Conservation (phyloP, 768 basidiomycete genomes). For the Kwoniella sp. region DNA sequence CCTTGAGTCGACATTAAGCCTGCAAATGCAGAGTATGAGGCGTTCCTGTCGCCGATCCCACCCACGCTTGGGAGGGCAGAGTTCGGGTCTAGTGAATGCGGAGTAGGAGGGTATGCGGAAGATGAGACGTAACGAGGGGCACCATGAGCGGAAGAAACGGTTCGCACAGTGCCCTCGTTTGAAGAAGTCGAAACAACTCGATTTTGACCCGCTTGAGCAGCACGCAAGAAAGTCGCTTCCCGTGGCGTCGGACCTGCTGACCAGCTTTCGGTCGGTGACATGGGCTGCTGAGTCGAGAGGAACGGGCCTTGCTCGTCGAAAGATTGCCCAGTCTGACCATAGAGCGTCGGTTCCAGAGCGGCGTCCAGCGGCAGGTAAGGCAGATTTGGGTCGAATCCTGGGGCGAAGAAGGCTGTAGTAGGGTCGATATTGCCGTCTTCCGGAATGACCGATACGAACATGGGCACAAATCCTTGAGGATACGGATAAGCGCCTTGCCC, state of each 20-base stretch:
- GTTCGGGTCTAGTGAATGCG: slow-evolving; percentile 8
- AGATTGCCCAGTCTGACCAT: not conserved
- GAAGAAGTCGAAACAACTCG: slow-evolving; percentile 17
- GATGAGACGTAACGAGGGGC: slow-evolving; percentile 32
- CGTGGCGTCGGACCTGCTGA: slow-evolving; percentile 24
- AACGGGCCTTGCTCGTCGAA: slow-evolving; percentile 26
- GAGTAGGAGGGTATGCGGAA: slow-evolving; percentile 28
- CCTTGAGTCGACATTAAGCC: slow-evolving; percentile 13
- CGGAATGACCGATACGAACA: slow-evolving; percentile 18
- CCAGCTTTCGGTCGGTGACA: slow-evolving; percentile 28
- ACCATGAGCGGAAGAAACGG: slow-evolving; percentile 6
- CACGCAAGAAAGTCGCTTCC: slow-evolving; percentile 25
- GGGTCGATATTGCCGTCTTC: slow-evolving; percentile 18
- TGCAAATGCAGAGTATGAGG: slow-evolving; percentile 15
- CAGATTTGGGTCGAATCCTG: slow-evolving; percentile 10
- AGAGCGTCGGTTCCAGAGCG: slow-evolving; percentile 3
- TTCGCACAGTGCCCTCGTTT: not conserved
- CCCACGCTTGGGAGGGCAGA: not conserved
- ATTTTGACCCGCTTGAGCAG: slow-evolving; percentile 15
- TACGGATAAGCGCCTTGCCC: slow-evolving; percentile 5
- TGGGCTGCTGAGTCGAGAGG: slow-evolving; percentile 26
- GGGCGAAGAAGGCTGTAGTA: slow-evolving; percentile 10
- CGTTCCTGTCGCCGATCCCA: slow-evolving; percentile 18
- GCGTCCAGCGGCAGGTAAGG: slow-evolving; percentile 14
- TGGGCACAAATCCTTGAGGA: slow-evolving; percentile 18